A percentile compares a stretch with the other conserved stretches of the same genome.
Evolutionary conservation across 1,139 yeast species (phyloP).

Genomic region (Arxiozyma slooffiae): DNA sequence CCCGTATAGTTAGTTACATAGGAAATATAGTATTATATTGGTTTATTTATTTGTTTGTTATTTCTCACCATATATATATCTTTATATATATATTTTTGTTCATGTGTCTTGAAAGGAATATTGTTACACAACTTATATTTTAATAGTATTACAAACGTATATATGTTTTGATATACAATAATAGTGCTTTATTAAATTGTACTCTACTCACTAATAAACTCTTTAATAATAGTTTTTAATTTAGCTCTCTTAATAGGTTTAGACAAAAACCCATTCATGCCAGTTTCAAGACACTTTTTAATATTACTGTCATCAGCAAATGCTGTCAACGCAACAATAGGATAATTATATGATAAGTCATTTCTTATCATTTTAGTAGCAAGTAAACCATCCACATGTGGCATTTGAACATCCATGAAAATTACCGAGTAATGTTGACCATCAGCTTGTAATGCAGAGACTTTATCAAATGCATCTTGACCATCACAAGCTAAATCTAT

Average conservation of each 20-base stretch:
- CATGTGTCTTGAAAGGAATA: no score
- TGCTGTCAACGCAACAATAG: constrained; percentile 90
- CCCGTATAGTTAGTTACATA: no score
- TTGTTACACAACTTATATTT: not conserved
- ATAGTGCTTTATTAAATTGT: not conserved
- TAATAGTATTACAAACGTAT: not conserved
- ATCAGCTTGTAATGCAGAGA: constrained; percentile 38
- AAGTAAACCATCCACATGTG: constrained; percentile 73
- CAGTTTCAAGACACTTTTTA: constrained; percentile 64
- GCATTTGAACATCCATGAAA: constrained; percentile 98
- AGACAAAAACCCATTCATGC: constrained; percentile 81
- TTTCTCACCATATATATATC: no score
- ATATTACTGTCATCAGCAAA: constrained; percentile 84
- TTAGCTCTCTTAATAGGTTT: constrained; percentile 75
- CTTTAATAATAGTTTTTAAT: constrained; percentile 40
- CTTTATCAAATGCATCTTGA: constrained; percentile 63
- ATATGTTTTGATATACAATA: not conserved
- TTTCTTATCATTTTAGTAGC: constrained; percentile 70
- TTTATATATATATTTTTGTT: no score
- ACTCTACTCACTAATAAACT: constrained; percentile 17
- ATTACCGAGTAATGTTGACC: constrained; percentile 52
- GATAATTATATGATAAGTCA: constrained; percentile 53
- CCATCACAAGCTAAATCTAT: constrained; percentile 81
- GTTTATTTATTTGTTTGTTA: no score
- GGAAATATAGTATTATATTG: no score